Percentiles rank a stretch among this genome's conserved stretches.
These are phyloP conservation scores for Arachnopeziza araneosa DNA, from an alignment of 2,329 filamentous ascomycete genomes.

Conservation along the genomic window DNA sequence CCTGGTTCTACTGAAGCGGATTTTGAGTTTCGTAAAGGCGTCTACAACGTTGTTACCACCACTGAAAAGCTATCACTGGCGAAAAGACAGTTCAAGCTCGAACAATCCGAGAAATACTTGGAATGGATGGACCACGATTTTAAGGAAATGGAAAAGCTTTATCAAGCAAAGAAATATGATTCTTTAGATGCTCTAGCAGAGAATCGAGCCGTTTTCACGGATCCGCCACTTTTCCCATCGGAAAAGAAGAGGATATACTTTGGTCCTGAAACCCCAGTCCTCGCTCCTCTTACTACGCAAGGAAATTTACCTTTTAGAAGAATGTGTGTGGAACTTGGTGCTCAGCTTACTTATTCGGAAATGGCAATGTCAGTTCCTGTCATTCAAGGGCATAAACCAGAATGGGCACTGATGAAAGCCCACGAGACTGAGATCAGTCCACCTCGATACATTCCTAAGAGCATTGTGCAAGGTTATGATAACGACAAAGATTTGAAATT, in stretches of 20 bases:
- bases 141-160: constrained; percentile 42
- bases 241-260: constrained; percentile 95
- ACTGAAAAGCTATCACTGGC: constrained; percentile 69
- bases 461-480: constrained; percentile 70
- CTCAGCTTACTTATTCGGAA: constrained; percentile 92
- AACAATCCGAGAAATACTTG: constrained; percentile 69
- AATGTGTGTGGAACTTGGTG: constrained; percentile 82
- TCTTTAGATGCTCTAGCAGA: constrained; percentile 51
- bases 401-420: constrained; percentile 93
- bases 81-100: constrained; percentile 64
- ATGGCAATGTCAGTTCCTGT: constrained; percentile 94
- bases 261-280: constrained; percentile 81
- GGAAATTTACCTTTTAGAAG: constrained; percentile 93
- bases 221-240: constrained; percentile 81
- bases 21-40: constrained; percentile 49
- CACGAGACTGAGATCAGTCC: constrained; percentile 76
- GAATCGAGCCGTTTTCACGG: constrained; percentile 72
- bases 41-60: constrained; percentile 69
- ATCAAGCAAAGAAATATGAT: constrained; percentile 38
- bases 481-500: constrained; percentile 80
- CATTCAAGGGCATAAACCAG: constrained; percentile 80
- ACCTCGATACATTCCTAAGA: constrained; percentile 56
- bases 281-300: constrained; percentile 95
- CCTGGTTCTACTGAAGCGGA: constrained; percentile 26
- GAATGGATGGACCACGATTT: constrained; percentile 70